These are phyloP conservation scores for Phaffia australis DNA, from an alignment of 768 basidiomycete genomes.

Conservation along the genomic window DNA sequence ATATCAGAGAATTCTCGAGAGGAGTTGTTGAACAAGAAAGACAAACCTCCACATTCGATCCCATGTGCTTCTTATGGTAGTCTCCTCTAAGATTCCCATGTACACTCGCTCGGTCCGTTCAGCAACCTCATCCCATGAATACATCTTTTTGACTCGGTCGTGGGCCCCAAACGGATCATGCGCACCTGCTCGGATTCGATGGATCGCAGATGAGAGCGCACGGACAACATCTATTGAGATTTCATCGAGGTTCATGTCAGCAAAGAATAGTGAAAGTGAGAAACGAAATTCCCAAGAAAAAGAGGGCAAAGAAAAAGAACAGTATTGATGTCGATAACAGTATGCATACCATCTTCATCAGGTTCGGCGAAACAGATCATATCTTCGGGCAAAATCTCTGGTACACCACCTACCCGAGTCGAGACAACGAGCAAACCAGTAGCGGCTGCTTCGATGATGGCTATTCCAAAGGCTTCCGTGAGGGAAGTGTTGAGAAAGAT, in stretches of 20 bases:
- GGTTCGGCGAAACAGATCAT: conserved; percentile 93
- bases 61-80: conserved; percentile 55
- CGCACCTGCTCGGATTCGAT: conserved; percentile 52
- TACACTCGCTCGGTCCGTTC: conserved; percentile 77
- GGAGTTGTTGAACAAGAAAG: background rate
- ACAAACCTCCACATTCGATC: conserved; percentile 64
- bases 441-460: conserved; percentile 93
- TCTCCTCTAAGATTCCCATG: conserved; percentile 37
- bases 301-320: conserved; percentile 5
- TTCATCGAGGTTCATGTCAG: background rate
- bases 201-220: conserved; percentile 69
- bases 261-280: background rate
- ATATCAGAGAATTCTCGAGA: background rate
- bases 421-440: conserved; percentile 88
- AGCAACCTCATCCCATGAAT: conserved; percentile 73
- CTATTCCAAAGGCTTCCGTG: conserved; percentile 93
- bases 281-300: background rate
- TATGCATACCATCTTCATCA: conserved; percentile 71
- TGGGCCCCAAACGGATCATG: conserved; percentile 72
- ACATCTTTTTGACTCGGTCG: conserved; percentile 65
- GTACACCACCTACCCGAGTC: conserved; percentile 88
- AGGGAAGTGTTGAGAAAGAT: conserved; percentile 93
- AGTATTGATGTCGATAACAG: background rate
- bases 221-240: conserved; percentile 59
- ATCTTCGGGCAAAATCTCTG: conserved; percentile 83